Evolutionary conservation across 176 grass and related monocot species (phyloP), one percentile per base, ranked within the genome.

Genomic region (Triticum monococcum): DNA sequence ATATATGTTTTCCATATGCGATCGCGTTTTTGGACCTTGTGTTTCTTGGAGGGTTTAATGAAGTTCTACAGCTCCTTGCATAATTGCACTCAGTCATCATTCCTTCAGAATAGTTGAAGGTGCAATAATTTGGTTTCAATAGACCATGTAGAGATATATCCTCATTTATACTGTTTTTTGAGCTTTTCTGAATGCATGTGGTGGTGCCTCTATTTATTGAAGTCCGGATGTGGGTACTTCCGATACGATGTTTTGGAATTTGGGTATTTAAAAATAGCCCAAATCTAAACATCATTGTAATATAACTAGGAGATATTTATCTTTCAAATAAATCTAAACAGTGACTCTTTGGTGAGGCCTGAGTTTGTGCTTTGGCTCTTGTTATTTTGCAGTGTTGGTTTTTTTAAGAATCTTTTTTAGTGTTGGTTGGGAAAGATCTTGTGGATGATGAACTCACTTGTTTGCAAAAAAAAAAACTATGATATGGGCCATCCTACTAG

Each of bases 31-130:
- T 30, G 28, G 28, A 30, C 28, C 28, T 30, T 30, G 28, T 30
- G 28, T 30, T 30, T 30, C 28, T 30, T 30, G 28, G 28, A 30
- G 28, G 28, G 28, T 30, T 30, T 30, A 30, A 30, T 30, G 28
- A 30, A 30, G 28, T 30, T 30, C 28, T 30, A 30, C 28, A 30
- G 28, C 28, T 30, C 28, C 28, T 30, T 30, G 28, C 28, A 30
- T 30, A 30, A 30, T 46, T 46, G 71, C 71, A 46, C n/a, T 74
- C 5, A 3, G 38, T 8, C 12, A 26, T 74, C n/a, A 46, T 74
- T 74, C 71, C n/a, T 46, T 46, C 40, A 46, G 71, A 46, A 46
- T 74, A 74, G 71, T 74, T 74, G 41, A 74, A 46, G 70, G 71
- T 46, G 71, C 71, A 26, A 74, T 26, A 8, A 46, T 25, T 45